phyloP scores from a whole-genome alignment of 2,329 filamentous ascomycete genomes.

The Nannizziopsis barbatae region DNA sequence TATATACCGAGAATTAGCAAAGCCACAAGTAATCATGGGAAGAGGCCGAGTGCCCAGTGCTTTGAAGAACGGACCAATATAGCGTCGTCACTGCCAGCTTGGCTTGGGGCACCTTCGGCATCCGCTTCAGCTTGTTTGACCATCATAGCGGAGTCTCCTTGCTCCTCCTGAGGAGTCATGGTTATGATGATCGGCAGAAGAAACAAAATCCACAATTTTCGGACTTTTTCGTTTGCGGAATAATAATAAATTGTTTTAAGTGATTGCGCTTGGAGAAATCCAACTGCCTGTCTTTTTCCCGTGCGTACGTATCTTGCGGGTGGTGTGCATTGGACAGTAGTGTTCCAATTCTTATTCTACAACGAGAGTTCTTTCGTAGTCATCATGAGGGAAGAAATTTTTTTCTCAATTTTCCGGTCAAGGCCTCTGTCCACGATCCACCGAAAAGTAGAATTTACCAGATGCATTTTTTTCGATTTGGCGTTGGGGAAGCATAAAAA shows the following conservation, averaged over 20 bases:
- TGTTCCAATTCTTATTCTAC: neutral
- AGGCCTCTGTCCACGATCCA: too few species aligned
- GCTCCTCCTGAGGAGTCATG: constrained; percentile 2
- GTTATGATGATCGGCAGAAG: neutral
- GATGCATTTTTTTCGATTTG: too few species aligned
- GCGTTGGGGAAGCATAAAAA: too few species aligned
- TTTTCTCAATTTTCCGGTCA: too few species aligned
- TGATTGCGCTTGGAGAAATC: neutral
- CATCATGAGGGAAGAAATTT: too few species aligned
- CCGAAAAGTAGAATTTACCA: too few species aligned
- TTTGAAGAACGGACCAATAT: constrained; percentile 26
- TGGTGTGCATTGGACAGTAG: too few species aligned
- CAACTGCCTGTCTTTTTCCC: too few species aligned
- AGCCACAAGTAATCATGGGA: neutral
- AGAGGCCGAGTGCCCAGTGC: neutral
- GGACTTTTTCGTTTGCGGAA: neutral
- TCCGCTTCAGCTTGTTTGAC: neutral
- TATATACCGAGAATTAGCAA: constrained; percentile 24
- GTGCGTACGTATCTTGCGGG: too few species aligned
- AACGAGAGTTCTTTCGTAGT: too few species aligned
- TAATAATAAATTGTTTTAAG: neutral
- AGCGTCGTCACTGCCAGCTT: constrained; percentile 23
- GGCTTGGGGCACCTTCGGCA: constrained; percentile 4
- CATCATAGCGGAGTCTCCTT: constrained; percentile 1
- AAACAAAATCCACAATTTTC: neutral